Evolutionary conservation across 257 asterid genomes (phyloP).

Genomic region (Osmanthus fragrans): DNA sequence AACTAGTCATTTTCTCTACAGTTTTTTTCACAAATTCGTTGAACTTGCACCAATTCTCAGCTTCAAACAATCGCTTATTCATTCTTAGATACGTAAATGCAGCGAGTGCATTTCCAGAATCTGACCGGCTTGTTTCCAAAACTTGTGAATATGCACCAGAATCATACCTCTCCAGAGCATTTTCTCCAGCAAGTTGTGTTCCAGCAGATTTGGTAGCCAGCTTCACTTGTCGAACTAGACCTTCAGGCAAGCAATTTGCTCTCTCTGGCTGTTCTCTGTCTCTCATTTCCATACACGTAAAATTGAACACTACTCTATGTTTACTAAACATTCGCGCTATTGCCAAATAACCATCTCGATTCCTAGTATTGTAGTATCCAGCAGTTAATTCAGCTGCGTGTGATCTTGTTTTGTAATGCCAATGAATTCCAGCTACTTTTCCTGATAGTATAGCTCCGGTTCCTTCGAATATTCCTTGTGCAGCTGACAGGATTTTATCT

Average conservation of each 20-base stretch:
- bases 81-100: conserved; percentile 79
- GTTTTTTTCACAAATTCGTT: conserved; percentile 52
- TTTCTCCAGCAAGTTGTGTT: conserved; percentile 80
- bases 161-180: conserved; percentile 86
- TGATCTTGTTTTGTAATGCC: conserved; percentile 89
- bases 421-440: conserved; percentile 88
- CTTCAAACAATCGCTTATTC: conserved; percentile 76
- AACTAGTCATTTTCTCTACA: too few species aligned
- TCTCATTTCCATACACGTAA: conserved; percentile 93
- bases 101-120: conserved; percentile 59
- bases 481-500: conserved; percentile 66
- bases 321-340: conserved; percentile 75
- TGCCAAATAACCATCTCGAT: conserved; percentile 70
- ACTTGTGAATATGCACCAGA: conserved; percentile 67
- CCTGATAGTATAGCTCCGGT: conserved; percentile 78
- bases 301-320: conserved; percentile 62
- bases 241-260: conserved; percentile 85
- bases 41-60: conserved; percentile 72
- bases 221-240: conserved; percentile 82
- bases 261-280: conserved; percentile 70
- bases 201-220: conserved; percentile 63
- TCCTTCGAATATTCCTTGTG: conserved; percentile 61
- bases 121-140: conserved; percentile 63
- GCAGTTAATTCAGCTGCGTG: conserved; percentile 87
- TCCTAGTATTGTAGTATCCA: conserved; percentile 84